Evolutionary conservation across 2,329 filamentous ascomycete genomes (phyloP), one percentile per base, ranked within the genome.

Genomic region (Aureobasidium sp.): DNA sequence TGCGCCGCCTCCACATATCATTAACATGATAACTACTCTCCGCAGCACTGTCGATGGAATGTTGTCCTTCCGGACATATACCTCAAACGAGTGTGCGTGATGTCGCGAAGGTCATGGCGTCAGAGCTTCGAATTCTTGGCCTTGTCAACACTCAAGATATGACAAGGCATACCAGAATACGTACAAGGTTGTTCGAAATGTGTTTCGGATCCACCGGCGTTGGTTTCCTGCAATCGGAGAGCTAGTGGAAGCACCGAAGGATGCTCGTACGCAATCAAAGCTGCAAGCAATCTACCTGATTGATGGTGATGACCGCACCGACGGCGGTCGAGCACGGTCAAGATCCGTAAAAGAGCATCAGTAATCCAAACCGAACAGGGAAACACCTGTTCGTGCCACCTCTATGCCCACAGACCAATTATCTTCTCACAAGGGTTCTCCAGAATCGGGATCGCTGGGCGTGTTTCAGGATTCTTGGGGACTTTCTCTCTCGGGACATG

Each of bases 401-500:
- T 48, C 14, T 27, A 20, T 22, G 49, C 34, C 25, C 42, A 59
- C 44, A 36, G 47, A 42, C 47, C 39, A 51, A 37, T 27, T 36
- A 41, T 34, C 15, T 36, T 6, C 12, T 11, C 44, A 17, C 25
- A 42, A n/a, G 29, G 47, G 17, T 61, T 52, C 22, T 31, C 56
- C 56, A 36, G 56, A 22, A 27, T 37, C 31, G 29, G 27, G 36
- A 36, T 25, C 45, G 25, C 15, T 17, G 45, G 25, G n/a, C 20
- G n/a, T 44, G 57, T 61, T 52, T 61, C 57, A 61, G 42, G 56
- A 59, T 49, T 44, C 20, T 59, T 36, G 56, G 31, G 31, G 22
- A n/a, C 22, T 29, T 34, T 9, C 36, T 44, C 20, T 52, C 11
- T 34, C 47, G 31, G 45, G 57, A 51, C 20, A 8, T 45, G 45